Conservation (phyloP, 179 eudicot genomes). For the Drosera spatulata region DNA sequence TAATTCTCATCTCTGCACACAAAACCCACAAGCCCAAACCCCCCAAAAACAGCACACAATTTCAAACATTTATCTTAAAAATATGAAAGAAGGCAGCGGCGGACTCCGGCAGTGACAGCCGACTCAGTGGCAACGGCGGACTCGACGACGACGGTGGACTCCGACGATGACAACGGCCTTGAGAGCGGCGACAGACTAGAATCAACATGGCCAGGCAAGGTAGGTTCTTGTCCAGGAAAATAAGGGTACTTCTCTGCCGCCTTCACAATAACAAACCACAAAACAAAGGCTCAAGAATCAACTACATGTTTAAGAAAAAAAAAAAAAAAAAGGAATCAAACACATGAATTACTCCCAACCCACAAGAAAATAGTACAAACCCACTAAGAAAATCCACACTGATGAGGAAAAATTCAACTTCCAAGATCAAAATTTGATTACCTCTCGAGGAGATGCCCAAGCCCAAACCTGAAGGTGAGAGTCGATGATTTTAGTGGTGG, state of each 20-base stretch:
- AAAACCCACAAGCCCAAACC: too few species aligned
- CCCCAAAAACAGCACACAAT: too few species aligned
- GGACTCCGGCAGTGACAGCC: too few species aligned
- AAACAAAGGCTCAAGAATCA: background rate
- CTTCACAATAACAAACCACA: constrained; percentile 12
- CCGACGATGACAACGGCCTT: too few species aligned
- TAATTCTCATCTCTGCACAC: too few species aligned
- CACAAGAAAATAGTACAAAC: background rate
- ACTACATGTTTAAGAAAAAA: too few species aligned
- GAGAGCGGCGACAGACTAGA: too few species aligned
- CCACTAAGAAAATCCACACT: background rate
- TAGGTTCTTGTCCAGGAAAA: constrained; percentile 81
- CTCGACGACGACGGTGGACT: too few species aligned
- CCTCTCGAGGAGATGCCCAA: constrained; percentile 68
- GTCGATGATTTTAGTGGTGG: constrained; percentile 53
- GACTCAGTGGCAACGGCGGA: too few species aligned
- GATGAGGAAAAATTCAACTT: background rate
- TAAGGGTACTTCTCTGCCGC: constrained; percentile 78
- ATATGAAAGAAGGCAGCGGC: too few species aligned
- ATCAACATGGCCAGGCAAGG: constrained; percentile 59
- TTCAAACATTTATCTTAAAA: too few species aligned
- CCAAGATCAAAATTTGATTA: constrained; percentile 5
- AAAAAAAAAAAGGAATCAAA: too few species aligned
- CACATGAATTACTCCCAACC: background rate
- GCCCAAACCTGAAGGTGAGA: constrained; percentile 98